Base-by-base conservation (phyloP, 176 grass and related monocot genomes). In the Puccinellia tenuiflora region DNA sequence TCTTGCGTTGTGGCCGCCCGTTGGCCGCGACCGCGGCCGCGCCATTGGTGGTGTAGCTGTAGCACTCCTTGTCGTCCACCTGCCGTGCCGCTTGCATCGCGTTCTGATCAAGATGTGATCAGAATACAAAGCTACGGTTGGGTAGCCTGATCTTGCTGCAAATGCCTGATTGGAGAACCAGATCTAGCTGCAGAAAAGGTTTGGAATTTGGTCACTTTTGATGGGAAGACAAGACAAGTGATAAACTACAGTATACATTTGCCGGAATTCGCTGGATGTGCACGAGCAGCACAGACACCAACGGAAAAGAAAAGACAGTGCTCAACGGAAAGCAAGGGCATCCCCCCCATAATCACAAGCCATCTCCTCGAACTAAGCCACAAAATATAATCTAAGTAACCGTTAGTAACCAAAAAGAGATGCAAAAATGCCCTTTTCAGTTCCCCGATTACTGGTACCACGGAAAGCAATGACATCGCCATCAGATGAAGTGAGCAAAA, bases 21-120 rank as follows among this genome's bases (percentile, higher is more conserved):
- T 0, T 68, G 50, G 42, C 48, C 46, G 28, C 24, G 53, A n/a
- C 53, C 53, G 53, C 53, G 9, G 15, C 46, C 46, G 68, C 70
- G 33, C 81, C 79, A 46, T 87, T 85, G 31, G 50, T 64, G 67
- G 24, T 71, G 38, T 81, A 75, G 78, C 67, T 80, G 87, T 90
- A 92, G 87, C 90, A 90, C 68, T 88, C 79, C 84, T 90, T 92
- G 62, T 92, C 89, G 63, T 94, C 83, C 78, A 78, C 77, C 60
- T 86, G 66, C 81, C 74, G 76, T 54, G 76, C 90, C 50, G 51
- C 74, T 75, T 81, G 43, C 73, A 46, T 73, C 57, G 31, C n/a
- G n/a, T n/a, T 77, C 63, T 29, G 28, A 40, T 16, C 46, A n/a
- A 69, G 25, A 47, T 38, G 20, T 18, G 18, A 34, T 25, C 55